These are phyloP conservation scores for Mollisia scopiformis DNA, from an alignment of 2,329 filamentous ascomycete species.

Conservation along the genomic window DNA sequence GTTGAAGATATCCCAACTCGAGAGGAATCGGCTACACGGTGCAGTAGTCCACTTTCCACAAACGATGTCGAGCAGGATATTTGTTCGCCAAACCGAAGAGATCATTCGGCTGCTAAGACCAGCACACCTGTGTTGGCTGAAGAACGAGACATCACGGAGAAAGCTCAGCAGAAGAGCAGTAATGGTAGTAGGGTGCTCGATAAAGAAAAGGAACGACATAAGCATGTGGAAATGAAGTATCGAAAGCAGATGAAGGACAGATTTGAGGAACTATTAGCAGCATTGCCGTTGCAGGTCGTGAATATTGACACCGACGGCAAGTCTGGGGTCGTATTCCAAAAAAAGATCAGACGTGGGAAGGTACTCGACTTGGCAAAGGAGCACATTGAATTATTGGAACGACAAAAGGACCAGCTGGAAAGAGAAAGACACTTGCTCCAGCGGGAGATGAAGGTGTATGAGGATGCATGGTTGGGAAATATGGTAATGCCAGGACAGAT, in stretches of 20 bases:
- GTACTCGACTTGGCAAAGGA: neutral
- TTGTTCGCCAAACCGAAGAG: neutral
- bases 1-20: neutral
- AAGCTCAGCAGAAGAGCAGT: neutral
- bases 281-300: neutral
- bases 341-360: constrained; percentile 1
- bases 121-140: neutral
- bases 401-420: neutral
- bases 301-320: neutral
- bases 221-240: constrained; percentile 9
- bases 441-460: neutral
- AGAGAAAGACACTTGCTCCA: neutral
- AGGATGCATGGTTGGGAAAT: neutral
- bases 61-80: neutral
- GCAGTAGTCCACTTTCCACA: neutral
- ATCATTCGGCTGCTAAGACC: neutral
- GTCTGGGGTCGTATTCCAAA: neutral
- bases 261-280: neutral
- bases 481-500: neutral
- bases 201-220: constrained; percentile 2
- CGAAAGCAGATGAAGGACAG: constrained; percentile 5
- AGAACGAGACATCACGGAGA: neutral
- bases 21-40: neutral
- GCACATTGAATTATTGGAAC: neutral
- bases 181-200: neutral